Evolutionary conservation across 768 basidiomycete genomes (phyloP), one percentile per base, ranked within the genome.

Genomic region (Phlegmacium glaucopus): DNA sequence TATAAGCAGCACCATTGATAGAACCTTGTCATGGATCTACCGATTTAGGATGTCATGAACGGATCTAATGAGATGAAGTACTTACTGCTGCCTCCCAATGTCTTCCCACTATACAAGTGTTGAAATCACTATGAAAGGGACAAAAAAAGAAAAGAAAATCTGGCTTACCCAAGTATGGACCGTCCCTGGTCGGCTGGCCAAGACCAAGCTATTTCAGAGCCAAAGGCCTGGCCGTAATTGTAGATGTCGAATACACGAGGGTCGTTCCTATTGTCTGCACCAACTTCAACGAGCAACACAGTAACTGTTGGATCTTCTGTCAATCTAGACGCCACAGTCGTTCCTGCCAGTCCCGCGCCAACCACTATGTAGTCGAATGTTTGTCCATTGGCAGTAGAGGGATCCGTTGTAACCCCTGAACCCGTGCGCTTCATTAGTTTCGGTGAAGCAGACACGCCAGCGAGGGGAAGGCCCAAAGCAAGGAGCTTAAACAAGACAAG

Each of bases 211-310:
- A 80, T 57, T 4, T 68, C 62, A 13, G 68, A 64, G 4, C 64
- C 66, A 50, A 76, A 72, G 13, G 72, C 72, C 25, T 64, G 56
- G 6, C 68, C 61, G 52, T 74, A 79, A 26, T 62, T 54, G 49
- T 77, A 72, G 15, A 78, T 66, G 46, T 79, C 74, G 46, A 71
- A 76, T 1, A 79, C 69, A 10, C 65, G 58, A 1, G 71, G 61
- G 51, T 77, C 70, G 5, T 62, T 61, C 17, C 76, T 66, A 51
- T 77, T 61, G 51, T 78, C 78, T 6, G 60, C 66, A 1, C 80
- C 79, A 3, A 72, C 79, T 58, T 82, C 80, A 38, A 82, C 66
- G 47, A 79, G 59, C 4, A 79, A 66, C 0, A 82, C 70, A 9
- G 70, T 68, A 35, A 71, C 59, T 0, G 58, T 50, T 4, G 71